Conservation (phyloP, 352 stramenopile genomes). For the Pythium guiyangense region DNA sequence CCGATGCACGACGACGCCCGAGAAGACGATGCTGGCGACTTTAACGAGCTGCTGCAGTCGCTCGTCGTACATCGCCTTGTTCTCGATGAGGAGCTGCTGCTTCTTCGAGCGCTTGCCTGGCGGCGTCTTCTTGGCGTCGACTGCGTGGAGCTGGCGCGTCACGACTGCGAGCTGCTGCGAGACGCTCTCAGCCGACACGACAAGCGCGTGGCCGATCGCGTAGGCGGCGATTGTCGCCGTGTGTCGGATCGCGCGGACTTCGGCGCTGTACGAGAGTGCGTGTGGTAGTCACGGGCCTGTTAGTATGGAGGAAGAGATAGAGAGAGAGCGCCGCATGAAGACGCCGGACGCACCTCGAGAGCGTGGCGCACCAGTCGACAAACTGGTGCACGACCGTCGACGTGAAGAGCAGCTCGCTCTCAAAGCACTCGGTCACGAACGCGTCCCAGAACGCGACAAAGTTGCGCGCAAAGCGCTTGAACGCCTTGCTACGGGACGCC, state of each 20-base stretch:
- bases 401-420: slow-evolving; percentile 80
- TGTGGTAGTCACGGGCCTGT: too few species aligned
- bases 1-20: slow-evolving; percentile 71
- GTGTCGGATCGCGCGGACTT: slow-evolving; percentile 80
- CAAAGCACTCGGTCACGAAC: slow-evolving; percentile 73
- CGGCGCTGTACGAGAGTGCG: too few species aligned
- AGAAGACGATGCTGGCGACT: slow-evolving; percentile 67
- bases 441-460: slow-evolving; percentile 77
- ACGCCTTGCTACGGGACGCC: slow-evolving; percentile 46
- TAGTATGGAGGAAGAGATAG: too few species aligned
- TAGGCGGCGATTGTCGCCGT: slow-evolving; percentile 66
- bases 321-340: too few species aligned
- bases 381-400: slow-evolving; percentile 55
- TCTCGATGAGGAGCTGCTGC: slow-evolving; percentile 51
- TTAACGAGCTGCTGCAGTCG: slow-evolving; percentile 52
- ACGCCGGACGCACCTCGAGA: slow-evolving; percentile 62
- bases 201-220: slow-evolving; percentile 61
- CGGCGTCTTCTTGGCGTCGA: slow-evolving; percentile 16
- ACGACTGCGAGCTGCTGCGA: slow-evolving; percentile 61
- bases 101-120: slow-evolving; percentile 35
- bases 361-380: slow-evolving; percentile 76
- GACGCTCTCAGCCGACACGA: slow-evolving; percentile 43
- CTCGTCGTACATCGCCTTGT: slow-evolving; percentile 65
- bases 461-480: slow-evolving; percentile 57
- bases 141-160: slow-evolving; percentile 69